Percentiles rank a stretch among this genome's conserved stretches.
phyloP scores from a whole-genome alignment of 1,284 basidiomycete genomes.

The Meira nashicola region DNA sequence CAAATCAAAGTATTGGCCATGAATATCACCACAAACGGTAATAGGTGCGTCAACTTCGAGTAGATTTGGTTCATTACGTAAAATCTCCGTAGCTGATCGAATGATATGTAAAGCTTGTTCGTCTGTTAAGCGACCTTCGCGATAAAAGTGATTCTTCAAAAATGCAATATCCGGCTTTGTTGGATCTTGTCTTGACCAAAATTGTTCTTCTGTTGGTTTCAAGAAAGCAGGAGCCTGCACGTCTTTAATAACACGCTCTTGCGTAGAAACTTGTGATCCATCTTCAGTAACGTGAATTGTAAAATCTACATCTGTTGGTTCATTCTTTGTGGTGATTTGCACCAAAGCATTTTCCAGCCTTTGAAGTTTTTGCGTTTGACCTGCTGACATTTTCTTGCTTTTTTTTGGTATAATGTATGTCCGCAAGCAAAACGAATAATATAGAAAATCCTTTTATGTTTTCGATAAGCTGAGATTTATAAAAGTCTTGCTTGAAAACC shows the following conservation, averaged over 20 bases:
- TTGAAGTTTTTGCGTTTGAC: constrained; percentile 1
- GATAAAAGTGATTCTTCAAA: constrained; percentile 97
- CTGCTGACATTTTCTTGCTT: too few species aligned
- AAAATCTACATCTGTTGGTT: constrained; percentile 53
- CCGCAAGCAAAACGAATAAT: too few species aligned
- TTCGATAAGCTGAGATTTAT: too few species aligned
- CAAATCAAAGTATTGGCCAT: constrained; percentile 52
- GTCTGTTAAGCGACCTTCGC: constrained; percentile 66
- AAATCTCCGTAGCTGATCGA: constrained; percentile 66
- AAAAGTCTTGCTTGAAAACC: too few species aligned
- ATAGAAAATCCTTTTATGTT: too few species aligned
- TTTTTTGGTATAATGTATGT: too few species aligned
- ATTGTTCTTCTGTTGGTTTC: constrained; percentile 85
- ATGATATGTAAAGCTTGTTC: constrained; percentile 61
- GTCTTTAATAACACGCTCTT: constrained; percentile 55
- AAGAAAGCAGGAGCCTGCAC: constrained; percentile 67
- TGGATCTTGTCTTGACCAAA: constrained; percentile 56
- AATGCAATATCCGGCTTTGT: constrained; percentile 69
- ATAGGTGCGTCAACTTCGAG: constrained; percentile 88
- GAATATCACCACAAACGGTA: constrained; percentile 60
- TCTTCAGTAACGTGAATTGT: constrained; percentile 55
- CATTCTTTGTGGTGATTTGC: constrained; percentile 44
- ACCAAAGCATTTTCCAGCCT: constrained; percentile 32
- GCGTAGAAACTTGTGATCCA: constrained; percentile 54
- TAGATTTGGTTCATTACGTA: constrained; percentile 79